Base-by-base conservation (phyloP, 2,329 filamentous ascomycete genomes). In the Ophiostoma australiae region DNA sequence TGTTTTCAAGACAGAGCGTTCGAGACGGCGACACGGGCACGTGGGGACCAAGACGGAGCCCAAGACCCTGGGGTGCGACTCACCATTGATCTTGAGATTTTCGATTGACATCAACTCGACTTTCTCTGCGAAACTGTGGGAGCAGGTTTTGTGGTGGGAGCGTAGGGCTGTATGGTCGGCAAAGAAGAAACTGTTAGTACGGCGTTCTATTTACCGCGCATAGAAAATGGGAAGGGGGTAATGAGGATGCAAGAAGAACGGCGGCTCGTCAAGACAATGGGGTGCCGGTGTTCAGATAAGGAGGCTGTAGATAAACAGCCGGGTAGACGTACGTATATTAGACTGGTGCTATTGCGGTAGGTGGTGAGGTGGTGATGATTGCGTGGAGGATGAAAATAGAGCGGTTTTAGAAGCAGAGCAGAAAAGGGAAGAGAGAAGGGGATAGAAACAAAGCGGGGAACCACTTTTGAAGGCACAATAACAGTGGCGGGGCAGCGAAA, bases 71-170 rank as follows among this genome's bases (percentile, higher is more conserved):
- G 39, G 68, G 61, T 44, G 35, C 17, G 31, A 86, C 91, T 81
- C 85, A 95, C 92, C 92, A 90, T 93, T 93, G 87, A 90, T 90
- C 89, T 95, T 95, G 85, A 96, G 91, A 89, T 96, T 96, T 93
- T 95, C 91, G 91, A 95, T 95, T 89, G 92, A 95, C 92, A 95
- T 95, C 74, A 75, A 75, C 74, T 74, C 74, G 74, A 71, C 70
- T 75, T 75, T 72, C 58, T 71, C 70, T 69, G 74, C 73, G 69
- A 67, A 71, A 74, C 73, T 71, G 67, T 33, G 72, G 71, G 71
- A 73, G 69, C 68, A 39, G 70, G 73, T 72, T 70, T 73, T 74
- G 39, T 41, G 66, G 35, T 41, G 66, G 23, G 6, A 17, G 66
- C 35, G 63, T 48, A 23, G 20, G 23, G 23, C 20, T 31, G 7